Percentiles rank a stretch among this genome's conserved stretches.
Conservation (phyloP, 495 filamentous ascomycete genomes). For the Platismatia glauca region DNA sequence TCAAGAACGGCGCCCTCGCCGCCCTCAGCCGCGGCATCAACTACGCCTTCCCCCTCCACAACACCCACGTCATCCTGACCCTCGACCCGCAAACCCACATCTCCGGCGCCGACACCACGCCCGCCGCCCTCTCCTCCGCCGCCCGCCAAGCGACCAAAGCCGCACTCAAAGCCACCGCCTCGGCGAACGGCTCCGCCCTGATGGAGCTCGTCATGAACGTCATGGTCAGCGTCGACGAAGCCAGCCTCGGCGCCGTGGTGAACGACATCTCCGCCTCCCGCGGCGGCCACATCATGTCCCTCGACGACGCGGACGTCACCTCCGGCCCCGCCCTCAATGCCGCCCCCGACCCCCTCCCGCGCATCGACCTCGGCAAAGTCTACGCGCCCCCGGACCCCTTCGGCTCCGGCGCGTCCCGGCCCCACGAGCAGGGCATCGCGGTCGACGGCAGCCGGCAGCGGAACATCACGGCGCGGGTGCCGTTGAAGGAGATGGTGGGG, state of each 20-base stretch:
- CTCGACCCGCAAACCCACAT: conserved; percentile 58
- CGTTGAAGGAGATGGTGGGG: conserved; percentile 93
- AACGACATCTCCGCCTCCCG: conserved; percentile 77
- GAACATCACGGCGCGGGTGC: conserved; percentile 73
- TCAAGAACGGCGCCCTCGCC: conserved; percentile 71
- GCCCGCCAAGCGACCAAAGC: conserved; percentile 61
- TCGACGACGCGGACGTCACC: conserved; percentile 51
- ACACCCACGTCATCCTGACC: conserved; percentile 55
- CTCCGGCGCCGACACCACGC: conserved; percentile 55
- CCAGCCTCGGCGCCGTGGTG: conserved; percentile 71
- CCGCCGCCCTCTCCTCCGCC: conserved; percentile 68
- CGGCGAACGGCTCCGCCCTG: conserved; percentile 45
- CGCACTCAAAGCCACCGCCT: conserved; percentile 51
- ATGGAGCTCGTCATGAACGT: conserved; percentile 93
- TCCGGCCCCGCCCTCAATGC: conserved; percentile 25
- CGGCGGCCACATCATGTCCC: conserved; percentile 76
- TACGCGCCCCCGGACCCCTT: conserved; percentile 86
- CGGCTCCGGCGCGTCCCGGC: conserved; percentile 36
- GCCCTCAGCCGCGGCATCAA: conserved; percentile 78
- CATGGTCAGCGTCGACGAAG: conserved; percentile 74
- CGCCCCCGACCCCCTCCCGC: conserved; percentile 27
- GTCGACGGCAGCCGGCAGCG: conserved; percentile 35
- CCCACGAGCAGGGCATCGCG: conserved; percentile 18
- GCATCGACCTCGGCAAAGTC: conserved; percentile 59
- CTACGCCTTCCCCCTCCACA: conserved; percentile 65